Conservation (phyloP, 768 basidiomycete genomes). For the Naganishia friedmannii region DNA sequence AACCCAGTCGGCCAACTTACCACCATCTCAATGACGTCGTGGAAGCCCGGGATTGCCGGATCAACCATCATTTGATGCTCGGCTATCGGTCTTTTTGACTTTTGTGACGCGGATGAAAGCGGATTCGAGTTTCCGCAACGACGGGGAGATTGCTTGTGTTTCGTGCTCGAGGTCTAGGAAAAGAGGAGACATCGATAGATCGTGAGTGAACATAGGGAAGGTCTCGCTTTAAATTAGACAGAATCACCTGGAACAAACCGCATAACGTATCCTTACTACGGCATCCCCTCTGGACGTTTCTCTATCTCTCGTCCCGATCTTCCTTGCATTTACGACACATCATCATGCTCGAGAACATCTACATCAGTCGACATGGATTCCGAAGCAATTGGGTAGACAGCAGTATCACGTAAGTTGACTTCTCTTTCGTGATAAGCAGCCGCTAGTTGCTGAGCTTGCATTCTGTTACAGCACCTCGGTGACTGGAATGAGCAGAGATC, state of each 20-base stretch:
- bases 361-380: slow-evolving; percentile 50
- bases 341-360: slow-evolving; percentile 49
- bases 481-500: slow-evolving; percentile 48
- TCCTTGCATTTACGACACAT: not conserved
- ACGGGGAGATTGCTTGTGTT: not conserved
- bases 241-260: not conserved
- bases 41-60: slow-evolving; percentile 14
- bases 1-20: not conserved
- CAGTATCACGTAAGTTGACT: slow-evolving; percentile 42
- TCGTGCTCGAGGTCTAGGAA: not conserved
- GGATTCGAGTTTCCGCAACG: not conserved
- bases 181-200: not conserved
- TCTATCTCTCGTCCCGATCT: not conserved
- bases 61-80: slow-evolving; percentile 3
- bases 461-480: slow-evolving; percentile 28
- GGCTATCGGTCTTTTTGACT: slow-evolving; percentile 20
- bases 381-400: slow-evolving; percentile 50
- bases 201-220: not conserved
- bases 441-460: not conserved
- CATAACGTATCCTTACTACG: too few species aligned
- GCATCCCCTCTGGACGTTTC: too few species aligned
- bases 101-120: slow-evolving; percentile 9
- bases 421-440: not conserved
- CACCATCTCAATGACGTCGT: slow-evolving; percentile 14
- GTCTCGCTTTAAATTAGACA: too few species aligned